Evolutionary conservation across 192 early-diverging fungal species (phyloP), one percentile per base, ranked within the genome.

Genomic region (Diversispora epigaea): DNA sequence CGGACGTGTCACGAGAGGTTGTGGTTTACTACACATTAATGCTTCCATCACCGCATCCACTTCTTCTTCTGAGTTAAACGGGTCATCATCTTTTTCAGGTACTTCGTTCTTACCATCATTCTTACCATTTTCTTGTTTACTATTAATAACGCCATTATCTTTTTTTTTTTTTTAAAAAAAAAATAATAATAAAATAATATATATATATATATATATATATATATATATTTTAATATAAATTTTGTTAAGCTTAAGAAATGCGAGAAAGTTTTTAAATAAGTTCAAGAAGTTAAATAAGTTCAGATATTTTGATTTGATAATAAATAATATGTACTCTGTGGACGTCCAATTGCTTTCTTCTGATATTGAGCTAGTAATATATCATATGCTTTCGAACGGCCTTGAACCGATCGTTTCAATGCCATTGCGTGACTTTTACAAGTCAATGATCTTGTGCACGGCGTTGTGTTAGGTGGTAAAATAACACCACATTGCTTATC

Each of bases 361-460:
- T 94, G 86, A 78, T 93, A 90, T 60, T 89, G 86, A 62, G 88
- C 80, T 65, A 95, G 80, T 21, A 96, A 77, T 6, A 86, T 84
- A 74, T 98, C 94, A 78, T 94, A 98, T 19, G 88, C 84, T 78
- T 90, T 85, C 41, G 95, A 93, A 58, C 96, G 86, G 15, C 95
- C 96, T 55, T 81, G 80, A 10, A 98, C 96, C 2, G 85, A 86
- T 44, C 95, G 86, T 78, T 98, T 98, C 50, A 87, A 84, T 1
- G 89, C 90, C 86, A 98, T 94, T 41, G 92, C 90, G 71, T 98
- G 96, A 5, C 93, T 95, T 78, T 98, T 98, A 84, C 96, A 98
- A 40, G 95, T 98, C 14, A 98, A 86, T 55, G 94, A 94, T 54
- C 96, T 91, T 57, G 89, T 84, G 80, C 96, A 98, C 0, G 86